Base-by-base conservation (phyloP, 768 basidiomycete genomes). In the Albatrellus ellisii region DNA sequence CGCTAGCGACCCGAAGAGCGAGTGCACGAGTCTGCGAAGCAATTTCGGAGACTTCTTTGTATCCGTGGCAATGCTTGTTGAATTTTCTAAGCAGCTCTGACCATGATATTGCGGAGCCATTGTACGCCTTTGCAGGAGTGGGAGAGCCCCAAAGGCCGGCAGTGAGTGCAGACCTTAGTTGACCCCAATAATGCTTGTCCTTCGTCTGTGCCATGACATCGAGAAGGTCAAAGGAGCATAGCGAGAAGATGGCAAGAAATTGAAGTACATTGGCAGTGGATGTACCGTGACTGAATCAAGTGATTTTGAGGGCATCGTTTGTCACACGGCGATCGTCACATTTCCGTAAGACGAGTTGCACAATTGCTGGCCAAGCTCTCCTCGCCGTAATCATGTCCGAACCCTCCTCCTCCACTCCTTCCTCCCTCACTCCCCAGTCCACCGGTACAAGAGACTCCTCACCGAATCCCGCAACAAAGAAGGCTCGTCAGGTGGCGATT, bases 81-180 rank as follows among this genome's bases (percentile, higher is more conserved):
- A 86, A 88, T 60, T 91, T 91, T 49, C 84, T 72, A 29, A 90
- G 60, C 10, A 90, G 71, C 53, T 86, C 81, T 1, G 76, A 66
- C 88, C 88, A 91, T 9, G 77, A 63, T 12, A 90, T 57, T 4
- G 58, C 50, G 0, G 53, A 46, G 11, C 72, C 79, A 24, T 72
- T 72, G 24, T 67, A 68, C 0, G 72, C 61, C 49, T 69, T 81
- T 4, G 79, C 81, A 0, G 86, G 84, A 21, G 57, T 56, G 2
- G 61, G 47, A 5, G 78, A 62, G 11, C 73, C 61, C 88, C 88
- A 91, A 49, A 73, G 65, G 6, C 88, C 88, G 1, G 75, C 75
- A 2, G 81, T 77, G 41, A 90, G 70, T 0, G 75, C 75, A 2
- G 68, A 54, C 36, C 82, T 69, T 36, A 91, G 72, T 55, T 89